Evolutionary conservation across 306 rosid genomes (phyloP), one percentile per base, ranked within the genome.

Genomic region (Vicia faba): DNA sequence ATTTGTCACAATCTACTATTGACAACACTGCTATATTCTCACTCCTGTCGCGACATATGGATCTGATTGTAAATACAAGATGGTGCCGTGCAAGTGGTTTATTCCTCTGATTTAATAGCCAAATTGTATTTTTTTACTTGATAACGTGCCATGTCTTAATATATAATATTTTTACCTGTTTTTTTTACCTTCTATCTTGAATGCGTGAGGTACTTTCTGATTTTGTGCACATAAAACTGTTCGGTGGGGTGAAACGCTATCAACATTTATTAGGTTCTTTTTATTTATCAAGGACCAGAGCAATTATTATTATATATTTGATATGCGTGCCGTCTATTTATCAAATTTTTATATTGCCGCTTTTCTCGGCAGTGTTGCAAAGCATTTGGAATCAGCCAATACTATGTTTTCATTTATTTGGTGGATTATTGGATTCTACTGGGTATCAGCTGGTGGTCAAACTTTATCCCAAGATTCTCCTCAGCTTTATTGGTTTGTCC

Each of bases 401-500:
- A 89, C 98, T 11, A 84, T 89, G 96, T 93, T 93, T 82, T 93
- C 98, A 50, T 93, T 93, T 72, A 78, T 89, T 80, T 93, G 98
- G 98, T 89, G 98, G 98, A 93, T 93, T 74, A 83, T 93, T 53
- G 98, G 98, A 50, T 93, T 93, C 84, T 93, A 88, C 83, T 93
- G 98, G 98, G 91, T 89, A 75, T 93, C 98, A 29, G 89, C 96
- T 1, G 96, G 96, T 53, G 88, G 93, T 59, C 96, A 86, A 77
- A 10, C 71, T 64, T 82, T 89, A 78, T 89, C 91, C 29, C 84
- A 33, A 10, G 82, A 64, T 63, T 88, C 98, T 35, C 96, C 97
- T 38, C 85, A 80, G 80, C 96, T 93, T 64, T 93, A 89, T 86
- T 93, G 98, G 98, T 93, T 71, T 68, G 88, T 78, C 51, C 69